A percentile compares a stretch with the other conserved stretches of the same genome.
phyloP scores from a whole-genome alignment of 2,329 filamentous ascomycete genomes.

The Alternaria brassicicola region DNA sequence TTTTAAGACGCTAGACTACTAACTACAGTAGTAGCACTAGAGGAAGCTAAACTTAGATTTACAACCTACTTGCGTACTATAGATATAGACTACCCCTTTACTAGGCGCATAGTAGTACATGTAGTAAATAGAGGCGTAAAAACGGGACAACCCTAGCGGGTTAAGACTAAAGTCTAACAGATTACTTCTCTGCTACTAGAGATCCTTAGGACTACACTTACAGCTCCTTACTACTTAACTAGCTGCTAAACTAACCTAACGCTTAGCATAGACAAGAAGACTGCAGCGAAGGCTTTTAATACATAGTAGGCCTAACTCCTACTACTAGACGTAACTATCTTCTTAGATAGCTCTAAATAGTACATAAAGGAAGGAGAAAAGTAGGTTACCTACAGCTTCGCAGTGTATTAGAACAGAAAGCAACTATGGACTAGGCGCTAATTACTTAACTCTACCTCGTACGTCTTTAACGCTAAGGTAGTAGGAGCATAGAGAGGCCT shows the following conservation, averaged over 20 bases:
- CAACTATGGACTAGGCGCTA: not conserved
- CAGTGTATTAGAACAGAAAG: not conserved
- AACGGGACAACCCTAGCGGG: too few relatives aligned
- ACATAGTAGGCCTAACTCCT: not conserved
- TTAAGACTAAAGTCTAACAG: not conserved
- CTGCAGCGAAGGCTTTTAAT: not conserved
- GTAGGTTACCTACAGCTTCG: conserved; percentile 5
- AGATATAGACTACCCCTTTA: not conserved
- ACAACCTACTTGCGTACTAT: too few relatives aligned
- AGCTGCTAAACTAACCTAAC: not conserved
- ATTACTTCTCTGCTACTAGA: not conserved
- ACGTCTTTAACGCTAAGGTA: conserved; percentile 9
- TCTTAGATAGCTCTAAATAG: conserved; percentile 12
- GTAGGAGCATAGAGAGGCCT: conserved; percentile 4
- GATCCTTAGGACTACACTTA: not conserved
- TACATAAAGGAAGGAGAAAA: not conserved
- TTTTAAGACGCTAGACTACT: not conserved
- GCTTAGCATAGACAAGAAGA: not conserved
- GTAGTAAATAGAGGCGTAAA: too few relatives aligned
- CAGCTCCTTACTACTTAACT: not conserved
- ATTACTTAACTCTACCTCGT: not conserved
- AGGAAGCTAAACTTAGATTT: too few relatives aligned
- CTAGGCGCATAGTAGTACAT: not conserved
- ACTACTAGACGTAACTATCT: conserved; percentile 6
- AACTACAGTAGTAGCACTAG: too few relatives aligned